Percentiles rank a stretch among this genome's conserved stretches.
These are phyloP conservation scores for Nakaseomyces uthaithaninus DNA, from an alignment of 1,139 yeast genomes.

Conservation along the genomic window DNA sequence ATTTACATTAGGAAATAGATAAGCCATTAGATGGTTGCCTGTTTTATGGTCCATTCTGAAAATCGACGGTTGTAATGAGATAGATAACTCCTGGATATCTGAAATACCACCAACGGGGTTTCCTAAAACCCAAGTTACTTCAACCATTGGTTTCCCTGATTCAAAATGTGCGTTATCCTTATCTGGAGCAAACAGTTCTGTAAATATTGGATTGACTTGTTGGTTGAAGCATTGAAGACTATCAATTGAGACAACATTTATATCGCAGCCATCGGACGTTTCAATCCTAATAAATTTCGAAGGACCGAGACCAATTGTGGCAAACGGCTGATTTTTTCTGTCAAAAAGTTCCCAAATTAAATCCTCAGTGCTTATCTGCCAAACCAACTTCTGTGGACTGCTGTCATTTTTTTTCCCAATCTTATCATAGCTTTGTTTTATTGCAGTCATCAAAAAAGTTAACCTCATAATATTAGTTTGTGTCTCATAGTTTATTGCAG, in stretches of 20 bases:
- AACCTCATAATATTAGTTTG: slow-evolving; percentile 52
- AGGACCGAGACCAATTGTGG: slow-evolving; percentile 61
- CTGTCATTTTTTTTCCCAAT: slow-evolving; percentile 35
- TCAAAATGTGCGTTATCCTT: slow-evolving; percentile 19
- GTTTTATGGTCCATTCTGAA: slow-evolving; percentile 66
- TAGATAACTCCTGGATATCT: slow-evolving; percentile 46
- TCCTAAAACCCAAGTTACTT: slow-evolving; percentile 61
- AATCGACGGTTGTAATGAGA: slow-evolving; percentile 55
- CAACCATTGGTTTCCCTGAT: slow-evolving; percentile 36
- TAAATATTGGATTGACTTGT: slow-evolving; percentile 50
- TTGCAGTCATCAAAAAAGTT: slow-evolving; percentile 57
- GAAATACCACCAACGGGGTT: slow-evolving; percentile 84
- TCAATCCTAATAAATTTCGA: slow-evolving; percentile 52
- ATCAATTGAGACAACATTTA: slow-evolving; percentile 48
- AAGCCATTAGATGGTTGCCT: slow-evolving; percentile 53
- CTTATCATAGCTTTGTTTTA: slow-evolving; percentile 44
- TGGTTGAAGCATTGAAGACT: slow-evolving; percentile 65
- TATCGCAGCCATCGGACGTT: slow-evolving; percentile 53
- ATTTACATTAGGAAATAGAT: slow-evolving; percentile 51
- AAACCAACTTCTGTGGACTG: slow-evolving; percentile 35
- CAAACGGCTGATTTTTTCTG: slow-evolving; percentile 49
- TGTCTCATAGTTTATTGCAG: slow-evolving; percentile 41
- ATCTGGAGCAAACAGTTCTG: slow-evolving; percentile 59
- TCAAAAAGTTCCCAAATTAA: slow-evolving; percentile 63
- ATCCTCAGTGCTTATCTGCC: slow-evolving; percentile 64